Base-by-base conservation (phyloP, 345 rosid species). In the Isatis tinctoria region DNA sequence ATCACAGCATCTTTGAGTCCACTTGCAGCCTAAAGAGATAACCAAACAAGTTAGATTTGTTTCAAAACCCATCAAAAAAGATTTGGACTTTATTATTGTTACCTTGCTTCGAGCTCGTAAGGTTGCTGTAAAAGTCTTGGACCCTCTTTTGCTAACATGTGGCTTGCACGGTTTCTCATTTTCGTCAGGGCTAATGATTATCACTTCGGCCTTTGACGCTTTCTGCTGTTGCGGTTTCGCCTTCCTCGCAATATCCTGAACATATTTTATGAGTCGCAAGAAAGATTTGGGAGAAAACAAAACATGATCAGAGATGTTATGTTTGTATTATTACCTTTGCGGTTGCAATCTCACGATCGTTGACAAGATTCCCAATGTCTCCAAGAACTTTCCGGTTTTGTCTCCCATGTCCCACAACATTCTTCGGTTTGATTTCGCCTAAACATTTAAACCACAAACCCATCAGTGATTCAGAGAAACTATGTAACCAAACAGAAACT, bases 21-120 rank as follows among this genome's bases (percentile, higher is more conserved):
- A 68, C 80, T 81, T 6, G 87, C 93, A 69, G 85, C 88, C 93
- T 91, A 58, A 22, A 51, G 57, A 24, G 33, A 26, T 9, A 4
- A 49, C 44, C 54, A 64, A 54, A 45, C 39, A 71, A 17, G n/a
- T 33, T n/a, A 12, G 18, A 33, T 13, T 9, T 2, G 11, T 22
- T 22, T 22, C 5, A 51, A 11, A 20, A 1, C 11, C 11, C 11
- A 1, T 13, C 4, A 3, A 2, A 20, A 32, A 12, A 17, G 33
- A 33, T 28, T 10, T 6, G 33, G 35, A 8, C 26, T 20, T 17
- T 13, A 8, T 3, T 16, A 52, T 20, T 1, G 0, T 28, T 40
- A 86, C 98, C 88, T 88, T 88, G 95, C 95, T 90, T 69, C 98
- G 72, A 40, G 96, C 91, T 57, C 85, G 78, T 35, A 90, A 83